These are phyloP conservation scores for Lophium mytilinum DNA, from an alignment of 495 filamentous ascomycete genomes.

Conservation along the genomic window DNA sequence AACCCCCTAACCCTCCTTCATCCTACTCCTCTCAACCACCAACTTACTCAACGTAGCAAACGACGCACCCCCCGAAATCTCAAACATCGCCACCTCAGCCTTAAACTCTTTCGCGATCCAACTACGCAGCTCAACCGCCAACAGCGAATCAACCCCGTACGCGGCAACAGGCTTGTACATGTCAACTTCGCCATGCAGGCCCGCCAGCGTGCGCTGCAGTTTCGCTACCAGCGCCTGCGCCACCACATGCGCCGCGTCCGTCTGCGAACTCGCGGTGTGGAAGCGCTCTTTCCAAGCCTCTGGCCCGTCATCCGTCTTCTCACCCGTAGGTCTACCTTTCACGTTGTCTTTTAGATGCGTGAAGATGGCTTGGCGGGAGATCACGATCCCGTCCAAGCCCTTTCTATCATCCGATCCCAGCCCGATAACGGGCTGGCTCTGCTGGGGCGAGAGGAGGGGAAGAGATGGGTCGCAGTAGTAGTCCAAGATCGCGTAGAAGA, in stretches of 20 bases:
- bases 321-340: neutral
- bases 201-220: neutral
- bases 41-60: too few species aligned
- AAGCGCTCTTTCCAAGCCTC: neutral
- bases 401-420: neutral
- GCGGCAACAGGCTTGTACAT: slow-evolving; percentile 39
- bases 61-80: neutral
- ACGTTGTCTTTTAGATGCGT: neutral
- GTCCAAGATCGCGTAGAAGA: slow-evolving; percentile 5
- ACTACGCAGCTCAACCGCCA: slow-evolving; percentile 54
- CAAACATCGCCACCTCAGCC: slow-evolving; percentile 27
- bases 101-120: slow-evolving; percentile 53
- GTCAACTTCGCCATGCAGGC: slow-evolving; percentile 42
- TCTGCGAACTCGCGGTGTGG: neutral
- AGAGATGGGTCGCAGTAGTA: slow-evolving; percentile 7
- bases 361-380: slow-evolving; percentile 1
- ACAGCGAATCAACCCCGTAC: slow-evolving; percentile 55
- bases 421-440: slow-evolving; percentile 7
- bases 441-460: neutral
- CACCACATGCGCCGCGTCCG: neutral
- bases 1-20: too few species aligned
- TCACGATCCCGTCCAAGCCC: neutral
- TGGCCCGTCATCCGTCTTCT: neutral
- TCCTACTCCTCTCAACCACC: too few species aligned
- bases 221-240: neutral